Evolutionary conservation across 257 asterid species (phyloP).

Genomic region (Anisodus tanguticus): DNA sequence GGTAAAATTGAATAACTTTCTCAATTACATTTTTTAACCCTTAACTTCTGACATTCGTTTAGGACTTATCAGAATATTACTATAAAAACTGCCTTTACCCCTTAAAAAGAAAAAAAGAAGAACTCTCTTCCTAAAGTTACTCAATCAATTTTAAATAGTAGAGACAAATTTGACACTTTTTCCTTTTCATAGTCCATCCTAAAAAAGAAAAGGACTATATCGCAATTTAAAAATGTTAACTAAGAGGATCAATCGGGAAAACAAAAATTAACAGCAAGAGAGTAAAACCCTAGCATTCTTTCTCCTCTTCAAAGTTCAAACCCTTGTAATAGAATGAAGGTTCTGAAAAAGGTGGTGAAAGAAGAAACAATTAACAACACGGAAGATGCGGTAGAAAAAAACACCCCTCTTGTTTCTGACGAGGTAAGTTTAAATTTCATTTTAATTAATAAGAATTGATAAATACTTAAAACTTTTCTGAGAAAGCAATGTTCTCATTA

Average conservation of each 20-base stretch:
- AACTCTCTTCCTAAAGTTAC: no score
- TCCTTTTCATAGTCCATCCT: no score
- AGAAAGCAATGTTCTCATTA: not conserved
- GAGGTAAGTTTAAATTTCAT: not conserved
- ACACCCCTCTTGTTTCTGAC: slow-evolving; percentile 35
- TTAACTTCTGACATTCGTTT: no score
- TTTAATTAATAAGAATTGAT: not conserved
- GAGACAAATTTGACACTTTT: no score
- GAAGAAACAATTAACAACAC: not conserved
- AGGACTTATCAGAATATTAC: no score
- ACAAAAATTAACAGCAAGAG: not conserved
- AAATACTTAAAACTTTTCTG: not conserved
- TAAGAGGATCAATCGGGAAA: not conserved
- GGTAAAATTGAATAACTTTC: no score
- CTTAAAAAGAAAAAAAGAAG: no score
- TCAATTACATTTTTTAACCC: no score
- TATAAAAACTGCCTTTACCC: no score
- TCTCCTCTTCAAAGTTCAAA: not conserved
- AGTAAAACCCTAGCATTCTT: slow-evolving; percentile 12
- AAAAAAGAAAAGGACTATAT: no score
- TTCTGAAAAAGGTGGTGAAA: slow-evolving; percentile 15
- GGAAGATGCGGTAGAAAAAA: slow-evolving; percentile 15
- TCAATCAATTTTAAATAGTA: no score
- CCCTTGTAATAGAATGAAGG: not conserved
- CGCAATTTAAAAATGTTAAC: no score